Evolutionary conservation across 1,284 basidiomycete species (phyloP), one percentile per base, ranked within the genome.

Genomic region (Cryptococcus sp.): DNA sequence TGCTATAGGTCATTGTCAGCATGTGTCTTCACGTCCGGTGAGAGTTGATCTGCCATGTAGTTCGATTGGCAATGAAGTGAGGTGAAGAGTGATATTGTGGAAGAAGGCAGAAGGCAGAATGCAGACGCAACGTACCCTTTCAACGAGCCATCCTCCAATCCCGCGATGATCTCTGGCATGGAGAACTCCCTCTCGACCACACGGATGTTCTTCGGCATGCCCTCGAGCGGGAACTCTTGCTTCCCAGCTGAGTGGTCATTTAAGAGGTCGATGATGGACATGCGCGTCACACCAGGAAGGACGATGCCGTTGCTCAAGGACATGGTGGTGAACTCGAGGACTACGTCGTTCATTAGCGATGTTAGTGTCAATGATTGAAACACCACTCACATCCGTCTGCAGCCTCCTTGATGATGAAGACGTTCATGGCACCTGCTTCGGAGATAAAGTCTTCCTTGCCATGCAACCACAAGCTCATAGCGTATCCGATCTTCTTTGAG

Each of bases 401-500:
- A 16, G 72, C 72, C 64, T 75, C 60, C 56, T 76, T 75, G 68
- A 76, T 71, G 57, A 76, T 70, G 49, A 62, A 76, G 17, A 78
- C 66, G 60, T 76, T 78, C 74, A 76, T 75, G 8, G 71, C 74
- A 25, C 76, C 74, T 11, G 74, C 76, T 61, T 78, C 76, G 3
- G 72, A 74, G 55, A 77, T 68, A 56, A 60, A 75, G 59, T 76
- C 69, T 59, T 76, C 68, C 42, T 72, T 53, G 40, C 68, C 71
- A 58, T 78, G 76, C 19, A 78, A 68, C 76, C 76, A 78, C 44
- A 77, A 67, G 13, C 68, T 70, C 75, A 77, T 77, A 54, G 69
- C 67, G 60, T 69, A 77, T 39, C 74, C 75, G 16, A 67, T 67
- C 63, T 73, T 70, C 65, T 76, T 76, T 38, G 75, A 72, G 40